phyloP scores from a whole-genome alignment of 2,329 filamentous ascomycete genomes.

The Scedosporium dehoogii region DNA sequence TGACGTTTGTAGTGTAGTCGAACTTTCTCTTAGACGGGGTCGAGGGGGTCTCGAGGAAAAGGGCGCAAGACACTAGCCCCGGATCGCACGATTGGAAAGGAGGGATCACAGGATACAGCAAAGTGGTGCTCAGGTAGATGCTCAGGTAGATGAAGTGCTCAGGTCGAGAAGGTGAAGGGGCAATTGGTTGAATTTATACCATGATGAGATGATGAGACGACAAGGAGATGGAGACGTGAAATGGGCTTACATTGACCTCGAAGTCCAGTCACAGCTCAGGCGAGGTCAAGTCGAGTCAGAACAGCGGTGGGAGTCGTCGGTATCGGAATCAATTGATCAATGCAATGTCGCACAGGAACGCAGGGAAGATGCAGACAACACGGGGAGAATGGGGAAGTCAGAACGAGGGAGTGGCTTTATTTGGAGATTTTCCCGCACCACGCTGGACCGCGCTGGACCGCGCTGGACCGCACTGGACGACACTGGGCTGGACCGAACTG shows the following conservation, averaged over 20 bases:
- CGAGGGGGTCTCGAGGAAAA: background rate
- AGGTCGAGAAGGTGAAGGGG: background rate
- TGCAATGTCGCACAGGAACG: background rate
- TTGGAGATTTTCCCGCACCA: background rate
- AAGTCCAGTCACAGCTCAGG: background rate
- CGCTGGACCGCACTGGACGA: too few species aligned
- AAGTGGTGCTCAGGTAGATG: background rate
- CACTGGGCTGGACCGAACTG: too few species aligned
- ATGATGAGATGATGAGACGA: background rate
- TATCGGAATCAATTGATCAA: background rate
- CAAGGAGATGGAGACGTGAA: background rate
- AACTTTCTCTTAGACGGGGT: background rate
- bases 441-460: background rate
- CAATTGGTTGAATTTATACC: background rate
- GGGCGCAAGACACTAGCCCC: background rate
- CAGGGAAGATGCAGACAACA: background rate
- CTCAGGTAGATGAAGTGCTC: background rate
- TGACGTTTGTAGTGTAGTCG: background rate
- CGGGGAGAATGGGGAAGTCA: background rate
- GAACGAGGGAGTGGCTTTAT: background rate
- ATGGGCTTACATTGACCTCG: background rate
- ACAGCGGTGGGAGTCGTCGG: background rate
- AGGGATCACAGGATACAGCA: too few species aligned
- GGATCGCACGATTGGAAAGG: too few species aligned
- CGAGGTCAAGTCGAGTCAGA: background rate